Evolutionary conservation across 768 basidiomycete genomes (phyloP).

Genomic region (Boletus vinaceobasis): DNA sequence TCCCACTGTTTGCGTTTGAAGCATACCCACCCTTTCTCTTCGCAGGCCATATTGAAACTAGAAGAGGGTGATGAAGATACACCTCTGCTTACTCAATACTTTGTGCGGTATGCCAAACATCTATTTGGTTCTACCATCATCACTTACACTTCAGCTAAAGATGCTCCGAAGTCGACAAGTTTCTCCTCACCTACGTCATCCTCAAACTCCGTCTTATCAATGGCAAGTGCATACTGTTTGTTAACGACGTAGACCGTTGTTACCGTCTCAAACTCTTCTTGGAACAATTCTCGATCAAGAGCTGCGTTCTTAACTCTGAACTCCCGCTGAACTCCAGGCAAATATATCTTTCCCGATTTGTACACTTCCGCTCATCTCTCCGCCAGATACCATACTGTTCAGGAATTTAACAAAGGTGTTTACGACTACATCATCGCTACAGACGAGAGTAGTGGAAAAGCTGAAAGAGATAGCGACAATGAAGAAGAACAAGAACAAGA

Average conservation of each 20-base stretch:
- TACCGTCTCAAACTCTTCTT: conserved; percentile 97
- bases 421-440: conserved; percentile 99
- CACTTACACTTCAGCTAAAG: conserved; percentile 33
- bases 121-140: neutral
- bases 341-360: neutral
- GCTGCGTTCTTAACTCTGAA: conserved; percentile 94
- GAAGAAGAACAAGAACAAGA: conserved; percentile 41
- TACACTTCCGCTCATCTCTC: conserved; percentile 1
- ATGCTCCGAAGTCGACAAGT: conserved; percentile 95
- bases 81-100: conserved; percentile 80
- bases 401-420: conserved; percentile 97
- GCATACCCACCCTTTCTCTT: neutral
- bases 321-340: conserved; percentile 91
- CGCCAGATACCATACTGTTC: conserved; percentile 87
- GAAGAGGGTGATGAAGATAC: conserved; percentile 87
- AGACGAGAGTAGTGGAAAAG: conserved; percentile 71
- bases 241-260: conserved; percentile 91
- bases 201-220: conserved; percentile 94
- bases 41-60: conserved; percentile 76
- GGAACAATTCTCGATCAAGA: conserved; percentile 95
- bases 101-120: conserved; percentile 55
- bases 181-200: conserved; percentile 92
- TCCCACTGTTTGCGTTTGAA: neutral
- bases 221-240: conserved; percentile 95
- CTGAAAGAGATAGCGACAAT: conserved; percentile 48